Evolutionary conservation across 345 rosid genomes (phyloP).

Genomic region (Aquilaria sinensis): DNA sequence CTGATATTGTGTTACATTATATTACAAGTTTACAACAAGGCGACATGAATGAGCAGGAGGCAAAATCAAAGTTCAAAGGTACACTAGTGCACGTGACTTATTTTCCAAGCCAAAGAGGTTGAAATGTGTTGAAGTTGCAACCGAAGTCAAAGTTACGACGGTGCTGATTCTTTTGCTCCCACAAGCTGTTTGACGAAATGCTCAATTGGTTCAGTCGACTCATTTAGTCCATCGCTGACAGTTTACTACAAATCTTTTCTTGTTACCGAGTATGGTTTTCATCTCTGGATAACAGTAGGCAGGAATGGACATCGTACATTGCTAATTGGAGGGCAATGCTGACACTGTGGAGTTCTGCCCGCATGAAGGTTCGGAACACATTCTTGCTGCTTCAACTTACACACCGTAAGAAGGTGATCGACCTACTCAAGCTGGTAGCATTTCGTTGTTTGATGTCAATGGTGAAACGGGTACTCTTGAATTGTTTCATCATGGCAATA

Average conservation of each 20-base stretch:
- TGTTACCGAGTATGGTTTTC: neutral
- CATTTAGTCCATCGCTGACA: too few species aligned
- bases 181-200: slow-evolving; percentile 22
- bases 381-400: slow-evolving; percentile 78
- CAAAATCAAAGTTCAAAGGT: too few species aligned
- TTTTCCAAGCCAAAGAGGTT: too few species aligned
- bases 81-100: too few species aligned
- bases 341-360: slow-evolving; percentile 87
- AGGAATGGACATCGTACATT: slow-evolving; percentile 65
- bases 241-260: neutral
- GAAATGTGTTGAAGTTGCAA: too few species aligned
- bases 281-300: too few species aligned
- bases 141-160: too few species aligned
- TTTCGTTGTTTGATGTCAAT: slow-evolving; percentile 57
- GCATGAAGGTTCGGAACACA: slow-evolving; percentile 29
- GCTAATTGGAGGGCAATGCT: slow-evolving; percentile 64
- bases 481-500: slow-evolving; percentile 42
- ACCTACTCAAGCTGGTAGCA: slow-evolving; percentile 68
- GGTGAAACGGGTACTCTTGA: slow-evolving; percentile 38
- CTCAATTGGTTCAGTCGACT: neutral
- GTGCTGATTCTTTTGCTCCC: neutral
- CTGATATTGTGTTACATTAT: too few species aligned
- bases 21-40: too few species aligned
- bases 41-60: too few species aligned
- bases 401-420: slow-evolving; percentile 66